Percentiles rank a stretch among this genome's conserved stretches.
Conservation (phyloP, 2,329 filamentous ascomycete species). For the Colletotrichum karsti region DNA sequence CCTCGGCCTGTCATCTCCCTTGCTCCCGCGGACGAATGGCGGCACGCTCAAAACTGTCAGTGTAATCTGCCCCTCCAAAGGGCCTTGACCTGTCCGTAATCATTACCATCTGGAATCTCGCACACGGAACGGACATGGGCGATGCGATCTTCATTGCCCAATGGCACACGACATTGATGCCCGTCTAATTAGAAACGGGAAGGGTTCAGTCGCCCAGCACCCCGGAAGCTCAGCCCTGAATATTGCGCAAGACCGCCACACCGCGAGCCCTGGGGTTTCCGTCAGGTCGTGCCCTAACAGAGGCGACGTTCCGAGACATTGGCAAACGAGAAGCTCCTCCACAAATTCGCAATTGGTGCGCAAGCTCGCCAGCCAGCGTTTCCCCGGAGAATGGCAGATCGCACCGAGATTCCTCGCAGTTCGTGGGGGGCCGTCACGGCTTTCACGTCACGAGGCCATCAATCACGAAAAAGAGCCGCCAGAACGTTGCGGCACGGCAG, state of each 20-base stretch:
- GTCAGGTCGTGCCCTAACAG: not conserved
- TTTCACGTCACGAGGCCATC: conserved; percentile 23
- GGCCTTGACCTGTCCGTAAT: conserved; percentile 11
- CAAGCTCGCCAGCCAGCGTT: not conserved
- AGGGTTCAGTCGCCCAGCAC: not conserved
- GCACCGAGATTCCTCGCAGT: conserved; percentile 1
- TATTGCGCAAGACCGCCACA: not conserved
- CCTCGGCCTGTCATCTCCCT: conserved; percentile 18
- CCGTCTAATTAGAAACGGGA: not conserved
- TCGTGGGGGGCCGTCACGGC: conserved; percentile 1
- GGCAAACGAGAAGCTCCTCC: not conserved
- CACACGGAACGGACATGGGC: conserved; percentile 8
- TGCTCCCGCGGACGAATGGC: conserved; percentile 25
- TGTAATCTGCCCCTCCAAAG: conserved; percentile 28
- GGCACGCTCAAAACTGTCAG: conserved; percentile 8
- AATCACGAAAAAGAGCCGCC: conserved; percentile 29
- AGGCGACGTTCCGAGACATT: conserved; percentile 23
- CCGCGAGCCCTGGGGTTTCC: not conserved
- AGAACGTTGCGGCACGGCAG: conserved; percentile 8
- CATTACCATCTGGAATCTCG: conserved; percentile 6
- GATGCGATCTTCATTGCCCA: conserved; percentile 17
- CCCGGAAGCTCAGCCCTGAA: not conserved
- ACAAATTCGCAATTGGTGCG: conserved; percentile 1
- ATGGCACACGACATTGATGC: not conserved
- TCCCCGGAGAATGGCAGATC: not conserved